Base-by-base conservation (phyloP, 768 basidiomycete species). In the Russula compacta region DNA sequence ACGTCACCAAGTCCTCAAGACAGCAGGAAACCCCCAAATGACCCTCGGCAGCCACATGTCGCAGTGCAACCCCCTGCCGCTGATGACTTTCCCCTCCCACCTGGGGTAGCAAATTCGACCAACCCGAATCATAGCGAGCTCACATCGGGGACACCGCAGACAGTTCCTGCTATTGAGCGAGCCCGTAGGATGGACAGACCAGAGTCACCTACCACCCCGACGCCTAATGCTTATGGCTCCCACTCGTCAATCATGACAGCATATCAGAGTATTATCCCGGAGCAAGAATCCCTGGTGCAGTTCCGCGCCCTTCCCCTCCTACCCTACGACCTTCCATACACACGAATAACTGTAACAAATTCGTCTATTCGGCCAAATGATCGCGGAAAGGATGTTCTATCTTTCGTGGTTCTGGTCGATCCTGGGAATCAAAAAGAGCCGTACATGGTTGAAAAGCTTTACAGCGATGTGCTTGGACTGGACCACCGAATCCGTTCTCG, bases 361-460 rank as follows among this genome's bases (percentile, higher is more conserved):
- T 93, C 91, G 12, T 84, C 87, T 52, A 92, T 98, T 58, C 83
- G 85, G 17, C 84, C 92, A 6, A 98, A 95, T 68, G 90, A 95
- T 62, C 81, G 86, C 54, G 91, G 92, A 53, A 93, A 92, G 71
- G 95, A 98, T 67, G 90, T 95, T 2, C 75, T 98, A 44, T 92
- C 87, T 8, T 98, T 98, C 73, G 77, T 92, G 63, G 82, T 98
- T 53, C 74, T 75, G 52, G 86, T 98, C 33, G 78, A 84, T 64
- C 87, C 88, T 10, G 83, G 84, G 3, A 77, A 80, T 60, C 81
- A 82, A 17, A 91, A 91, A 68, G 84, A 85, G 19, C 73, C 79
- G 0, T 92, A 90, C 82, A 87, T 80, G 69, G 82, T 99, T 14
- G 92, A 97, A 74, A 99, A 99, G 75, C 77, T 92, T 74, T 97